Base-by-base conservation (phyloP, 2,329 filamentous ascomycete species). In the Daldinia eschscholtzii region DNA sequence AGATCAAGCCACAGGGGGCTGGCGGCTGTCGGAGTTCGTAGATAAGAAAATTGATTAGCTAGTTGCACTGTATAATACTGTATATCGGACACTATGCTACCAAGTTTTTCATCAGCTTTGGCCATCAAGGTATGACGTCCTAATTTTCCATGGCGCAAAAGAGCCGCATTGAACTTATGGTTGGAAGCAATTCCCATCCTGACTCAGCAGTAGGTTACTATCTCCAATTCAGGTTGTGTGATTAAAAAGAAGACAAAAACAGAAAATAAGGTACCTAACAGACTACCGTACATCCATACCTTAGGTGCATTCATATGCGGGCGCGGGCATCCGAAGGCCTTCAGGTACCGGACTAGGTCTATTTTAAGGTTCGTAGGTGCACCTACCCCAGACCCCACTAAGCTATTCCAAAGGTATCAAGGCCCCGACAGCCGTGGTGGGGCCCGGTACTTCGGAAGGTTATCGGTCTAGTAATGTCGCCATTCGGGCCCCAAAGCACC, bases 401-500 rank as follows among this genome's bases (percentile, higher is more conserved):
- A 30, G 26, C 61, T 70, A 57, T 53, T 55, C 56, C 56, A 48
- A 13, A 53, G 48, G 5, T 61, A 52, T 50, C 52, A 53, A 59
- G 23, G 18, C 28, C 56, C 75, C 75, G 75, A 76, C 63, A 76
- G 72, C 75, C 74, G 75, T 67, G 42, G 74, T 73, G 73, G 74
- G 71, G 42, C 68, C 62, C 67, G 70, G 67, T 48, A 67, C 35
- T 64, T 64, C 58, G 72, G 70, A 63, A 70, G 75, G 74, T 73
- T 76, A 72, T 76, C 75, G 75, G 75, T 56, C 65, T 61, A 71
- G 75, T 65, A 9, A 76, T 81, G 79, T 80, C 79, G 79, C 79
- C 79, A 81, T 81, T 77, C 74, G 76, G 68, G 75, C 77, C 76
- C 75, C 76, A 78, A 76, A 80, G 79, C 79, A 80, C 66, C 61